Evolutionary conservation across 805 yeast genomes (phyloP).

Genomic region (Monosporozyma servazzii): DNA sequence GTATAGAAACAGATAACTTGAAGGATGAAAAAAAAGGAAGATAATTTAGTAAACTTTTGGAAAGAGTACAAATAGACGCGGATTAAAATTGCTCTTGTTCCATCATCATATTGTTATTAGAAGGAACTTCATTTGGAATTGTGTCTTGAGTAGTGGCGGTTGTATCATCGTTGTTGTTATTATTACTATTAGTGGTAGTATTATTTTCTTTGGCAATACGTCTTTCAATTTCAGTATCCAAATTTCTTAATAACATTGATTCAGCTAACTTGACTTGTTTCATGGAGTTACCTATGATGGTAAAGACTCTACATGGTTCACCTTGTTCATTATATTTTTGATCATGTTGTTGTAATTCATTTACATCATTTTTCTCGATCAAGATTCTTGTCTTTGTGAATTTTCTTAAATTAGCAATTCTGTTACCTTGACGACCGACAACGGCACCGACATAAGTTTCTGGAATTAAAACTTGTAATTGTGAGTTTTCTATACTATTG

Average conservation of each 20-base stretch:
- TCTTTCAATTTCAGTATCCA: conserved; percentile 51
- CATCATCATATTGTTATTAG: too few relatives aligned
- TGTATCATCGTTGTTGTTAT: too few relatives aligned
- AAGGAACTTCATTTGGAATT: too few relatives aligned
- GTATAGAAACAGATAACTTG: not conserved
- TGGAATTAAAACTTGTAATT: conserved; percentile 39
- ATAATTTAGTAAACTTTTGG: too few relatives aligned
- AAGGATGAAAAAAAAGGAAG: not conserved
- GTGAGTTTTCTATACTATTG: conserved; percentile 1
- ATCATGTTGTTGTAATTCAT: not conserved
- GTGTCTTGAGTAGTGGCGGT: not conserved
- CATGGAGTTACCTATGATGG: conserved; percentile 47
- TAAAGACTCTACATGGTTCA: conserved; percentile 41
- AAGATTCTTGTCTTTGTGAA: conserved; percentile 70
- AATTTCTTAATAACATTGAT: conserved; percentile 44
- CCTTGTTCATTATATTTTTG: conserved; percentile 6
- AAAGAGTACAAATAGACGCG: too few relatives aligned
- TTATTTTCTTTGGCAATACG: conserved; percentile 25
- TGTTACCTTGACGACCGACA: conserved; percentile 76
- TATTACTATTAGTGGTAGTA: not conserved
- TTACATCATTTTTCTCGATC: conserved; percentile 58
- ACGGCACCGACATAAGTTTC: conserved; percentile 82
- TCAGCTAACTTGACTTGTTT: conserved; percentile 49
- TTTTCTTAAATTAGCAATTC: conserved; percentile 79
- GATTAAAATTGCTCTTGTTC: too few relatives aligned